These are phyloP conservation scores for Phytophthora vignae DNA, from an alignment of 352 stramenopile species.

Conservation along the genomic window DNA sequence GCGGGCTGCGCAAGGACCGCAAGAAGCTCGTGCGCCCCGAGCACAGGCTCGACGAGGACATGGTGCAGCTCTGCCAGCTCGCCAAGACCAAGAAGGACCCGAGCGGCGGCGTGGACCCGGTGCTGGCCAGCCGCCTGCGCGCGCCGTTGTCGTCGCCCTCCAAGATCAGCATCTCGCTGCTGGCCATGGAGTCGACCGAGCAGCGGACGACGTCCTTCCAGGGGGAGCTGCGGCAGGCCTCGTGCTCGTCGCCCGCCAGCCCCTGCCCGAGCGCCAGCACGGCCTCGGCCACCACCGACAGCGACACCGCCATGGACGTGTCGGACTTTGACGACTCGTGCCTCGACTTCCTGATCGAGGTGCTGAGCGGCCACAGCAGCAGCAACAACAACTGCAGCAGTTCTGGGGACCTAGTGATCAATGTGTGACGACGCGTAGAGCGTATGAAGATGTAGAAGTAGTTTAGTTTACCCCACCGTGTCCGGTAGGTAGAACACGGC, in stretches of 20 bases:
- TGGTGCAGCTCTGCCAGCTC: slow-evolving; percentile 47
- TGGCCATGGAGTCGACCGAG: slow-evolving; percentile 9
- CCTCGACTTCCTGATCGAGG: slow-evolving; percentile 52
- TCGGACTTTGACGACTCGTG: slow-evolving; percentile 52
- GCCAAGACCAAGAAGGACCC: slow-evolving; percentile 38
- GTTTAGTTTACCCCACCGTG: slow-evolving; percentile 16
- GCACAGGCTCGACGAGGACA: slow-evolving; percentile 49
- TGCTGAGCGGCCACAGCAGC: slow-evolving; percentile 22
- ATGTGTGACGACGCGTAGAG: slow-evolving; percentile 22
- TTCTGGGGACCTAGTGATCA: slow-evolving; percentile 25
- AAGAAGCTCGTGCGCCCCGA: slow-evolving; percentile 50
- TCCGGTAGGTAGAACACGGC: slow-evolving; percentile 19
- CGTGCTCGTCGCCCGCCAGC: slow-evolving; percentile 4
- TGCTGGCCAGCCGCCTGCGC: slow-evolving; percentile 28
- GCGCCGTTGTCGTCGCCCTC: slow-evolving; percentile 37
- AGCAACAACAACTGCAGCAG: background rate
- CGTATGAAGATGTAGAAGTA: slow-evolving; percentile 9
- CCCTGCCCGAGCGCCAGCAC: slow-evolving; percentile 26
- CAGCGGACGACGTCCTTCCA: slow-evolving; percentile 26
- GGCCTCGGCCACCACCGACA: slow-evolving; percentile 18
- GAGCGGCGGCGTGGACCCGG: slow-evolving; percentile 19
- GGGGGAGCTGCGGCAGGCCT: slow-evolving; percentile 19
- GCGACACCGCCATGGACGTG: slow-evolving; percentile 33
- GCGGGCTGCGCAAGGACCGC: slow-evolving; percentile 53
- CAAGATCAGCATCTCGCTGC: slow-evolving; percentile 32